Evolutionary conservation across 2,329 filamentous ascomycete genomes (phyloP), one percentile per base, ranked within the genome.

Genomic region (Fusarium sp.): DNA sequence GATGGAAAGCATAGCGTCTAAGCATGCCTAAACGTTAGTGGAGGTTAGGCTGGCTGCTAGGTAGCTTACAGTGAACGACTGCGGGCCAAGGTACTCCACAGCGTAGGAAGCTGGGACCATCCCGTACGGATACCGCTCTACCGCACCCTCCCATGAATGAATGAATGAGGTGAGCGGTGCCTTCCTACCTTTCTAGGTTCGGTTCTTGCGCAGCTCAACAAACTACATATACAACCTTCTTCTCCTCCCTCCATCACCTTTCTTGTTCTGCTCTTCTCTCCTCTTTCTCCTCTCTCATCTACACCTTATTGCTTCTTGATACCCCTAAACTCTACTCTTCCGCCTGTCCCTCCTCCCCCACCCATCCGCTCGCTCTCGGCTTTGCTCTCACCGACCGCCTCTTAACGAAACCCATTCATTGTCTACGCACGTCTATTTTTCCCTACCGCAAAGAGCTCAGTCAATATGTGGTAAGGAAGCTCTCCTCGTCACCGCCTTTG

Each of bases 381-480:
- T 57, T 52, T 51, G 59, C 64, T 70, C 67, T 59, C 57, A 57
- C 58, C 70, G 62, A 71, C 65, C 65, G 61, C 57, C 61, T 55
- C 64, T 52, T 34, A 62, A 45, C 67, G 63, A 70, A 67, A 67
- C 62, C 55, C 49, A 62, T 65, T 65, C 57, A 70, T 62, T 68
- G 47, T 56, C 53, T 47, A 63, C 68, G 52, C 49, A 40, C 34
- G 18, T 52, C 27, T 53, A 41, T 47, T 29, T 65, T 60, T 63
- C 56, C 52, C 46, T 52, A 51, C 53, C 55, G 45, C 49, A 67
- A 67, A 70, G 57, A 69, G 54, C 58, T 71, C 74, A 72, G 71
- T 71, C 70, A 76, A 68, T 57, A 76, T 76, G 74, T 76, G 74
- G 74, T 76, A 76, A 74, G 74, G 54, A 58, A 69, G 54, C 60